Evolutionary conservation across 2,329 filamentous ascomycete species (phyloP), one percentile per base, ranked within the genome.

Genomic region (Lachnellula suecica): DNA sequence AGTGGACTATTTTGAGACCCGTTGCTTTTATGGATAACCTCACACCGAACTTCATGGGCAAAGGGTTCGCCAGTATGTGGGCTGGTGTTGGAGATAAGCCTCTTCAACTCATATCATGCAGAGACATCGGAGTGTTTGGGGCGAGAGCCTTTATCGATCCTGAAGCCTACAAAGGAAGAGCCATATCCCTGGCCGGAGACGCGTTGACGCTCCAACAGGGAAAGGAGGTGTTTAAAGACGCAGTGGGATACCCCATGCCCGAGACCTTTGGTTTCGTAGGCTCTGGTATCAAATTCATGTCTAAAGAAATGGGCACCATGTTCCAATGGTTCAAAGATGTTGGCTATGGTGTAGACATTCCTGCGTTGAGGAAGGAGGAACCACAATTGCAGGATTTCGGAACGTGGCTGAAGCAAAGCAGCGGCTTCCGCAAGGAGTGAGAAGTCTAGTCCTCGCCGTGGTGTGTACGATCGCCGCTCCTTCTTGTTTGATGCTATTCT

Each of bases 1-100:
- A 68, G 10, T 84, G 76, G 72, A 81, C 79, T 0, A 78, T 84
- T 37, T 66, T 84, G 4, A 72, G 81, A 6, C 81, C 81, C 0
- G 74, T 76, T 0, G 78, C 75, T 0, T 84, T 84, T 66, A 76
- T 81, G 66, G 80, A 84, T 4, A 74, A 74, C 63, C 20, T 63
- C 8, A 56, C 51, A 9, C 50, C 53, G 2, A 54, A 59, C n/a
- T 59, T 63, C 37, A 40, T 50, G 20, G 60, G 61, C 5, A 60
- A 56, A 20, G 48, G 20, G 1, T 62, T 64, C 40, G 50, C 56
- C 7, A 47, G 47, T 35, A 55, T 63, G 40, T 59, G 56, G 60
- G 37, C 77, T 78, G 76, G 67, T 66, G 8, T 57, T 23, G 49
- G 73, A 15, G 55, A 63, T 10, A 70, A 68, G 11, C 67, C 64